phyloP scores from a whole-genome alignment of 345 rosid species.

The Pistacia atlantica region DNA sequence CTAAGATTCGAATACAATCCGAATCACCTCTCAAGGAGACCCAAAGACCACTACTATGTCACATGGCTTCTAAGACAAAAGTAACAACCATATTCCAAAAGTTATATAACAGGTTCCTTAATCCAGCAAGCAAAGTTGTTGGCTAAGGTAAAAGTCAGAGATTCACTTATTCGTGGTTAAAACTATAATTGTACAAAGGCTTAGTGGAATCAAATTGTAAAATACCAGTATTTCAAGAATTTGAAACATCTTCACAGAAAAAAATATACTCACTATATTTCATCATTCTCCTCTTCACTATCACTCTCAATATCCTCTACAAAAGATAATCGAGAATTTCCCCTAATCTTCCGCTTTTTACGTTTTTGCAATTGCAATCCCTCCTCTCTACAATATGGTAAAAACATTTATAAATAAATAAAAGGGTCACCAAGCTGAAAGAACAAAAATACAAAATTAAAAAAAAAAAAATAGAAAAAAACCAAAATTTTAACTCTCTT shows the following conservation, averaged over 20 bases:
- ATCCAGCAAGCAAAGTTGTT: background rate
- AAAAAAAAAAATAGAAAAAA: background rate
- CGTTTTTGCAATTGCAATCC: slow-evolving; percentile 81
- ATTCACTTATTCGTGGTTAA: background rate
- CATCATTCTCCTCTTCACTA: slow-evolving; percentile 62
- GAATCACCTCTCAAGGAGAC: background rate
- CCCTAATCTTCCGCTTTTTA: slow-evolving; percentile 81
- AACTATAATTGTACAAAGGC: background rate
- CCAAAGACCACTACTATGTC: background rate
- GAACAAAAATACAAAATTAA: background rate
- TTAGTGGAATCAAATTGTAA: background rate
- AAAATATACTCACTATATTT: slow-evolving; percentile 42
- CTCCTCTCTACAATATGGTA: slow-evolving; percentile 66
- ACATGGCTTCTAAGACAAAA: too few species aligned
- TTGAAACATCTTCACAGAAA: background rate
- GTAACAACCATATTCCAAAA: too few species aligned
- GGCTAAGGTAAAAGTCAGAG: background rate
- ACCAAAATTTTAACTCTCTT: slow-evolving; percentile 56
- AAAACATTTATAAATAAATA: background rate
- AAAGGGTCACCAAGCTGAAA: background rate
- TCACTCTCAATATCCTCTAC: slow-evolving; percentile 78
- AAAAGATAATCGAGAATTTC: slow-evolving; percentile 78
- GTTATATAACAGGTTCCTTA: background rate
- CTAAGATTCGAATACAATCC: background rate
- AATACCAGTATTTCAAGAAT: too few species aligned